These are phyloP conservation scores for Candida cerambycidarum DNA, from an alignment of 805 yeast species.

Conservation along the genomic window DNA sequence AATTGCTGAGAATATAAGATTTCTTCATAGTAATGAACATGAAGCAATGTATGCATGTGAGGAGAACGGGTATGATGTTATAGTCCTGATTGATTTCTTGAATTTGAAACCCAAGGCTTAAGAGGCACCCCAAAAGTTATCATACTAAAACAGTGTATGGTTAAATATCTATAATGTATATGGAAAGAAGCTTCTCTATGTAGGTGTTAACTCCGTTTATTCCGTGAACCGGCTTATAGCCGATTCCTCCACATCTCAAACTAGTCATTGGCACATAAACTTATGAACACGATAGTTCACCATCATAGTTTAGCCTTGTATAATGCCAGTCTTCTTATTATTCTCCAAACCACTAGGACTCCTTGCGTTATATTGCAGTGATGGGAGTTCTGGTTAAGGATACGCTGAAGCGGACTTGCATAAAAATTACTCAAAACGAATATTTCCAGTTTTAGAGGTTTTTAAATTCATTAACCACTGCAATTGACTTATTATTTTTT, in stretches of 20 bases:
- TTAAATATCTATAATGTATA: no score
- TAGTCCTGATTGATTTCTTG: conserved; percentile 92
- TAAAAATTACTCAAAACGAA: conserved; percentile 2
- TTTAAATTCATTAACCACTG: conserved; percentile 7
- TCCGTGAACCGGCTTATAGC: no score
- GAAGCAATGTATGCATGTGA: conserved; percentile 93
- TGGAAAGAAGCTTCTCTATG: no score
- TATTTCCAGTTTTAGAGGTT: conserved; percentile 1
- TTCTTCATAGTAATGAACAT: conserved; percentile 85
- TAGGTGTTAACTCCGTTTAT: no score
- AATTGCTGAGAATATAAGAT: conserved; percentile 86
- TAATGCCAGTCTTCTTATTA: no score
- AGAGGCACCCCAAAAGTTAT: neutral
- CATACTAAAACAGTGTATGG: neutral
- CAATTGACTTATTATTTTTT: neutral
- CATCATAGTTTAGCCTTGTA: no score
- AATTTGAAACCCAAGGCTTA: conserved; percentile 39
- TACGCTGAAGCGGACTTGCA: conserved; percentile 1
- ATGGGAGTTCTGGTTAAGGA: conserved; percentile 5
- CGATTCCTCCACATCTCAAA: no score
- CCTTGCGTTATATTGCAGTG: no score
- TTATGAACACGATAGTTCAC: no score
- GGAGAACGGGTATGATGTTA: conserved; percentile 87
- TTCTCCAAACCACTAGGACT: no score
- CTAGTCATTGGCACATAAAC: no score